These are phyloP conservation scores for Apophysomyces variabilis DNA, from an alignment of 371 early-diverging fungal species.

Conservation along the genomic window DNA sequence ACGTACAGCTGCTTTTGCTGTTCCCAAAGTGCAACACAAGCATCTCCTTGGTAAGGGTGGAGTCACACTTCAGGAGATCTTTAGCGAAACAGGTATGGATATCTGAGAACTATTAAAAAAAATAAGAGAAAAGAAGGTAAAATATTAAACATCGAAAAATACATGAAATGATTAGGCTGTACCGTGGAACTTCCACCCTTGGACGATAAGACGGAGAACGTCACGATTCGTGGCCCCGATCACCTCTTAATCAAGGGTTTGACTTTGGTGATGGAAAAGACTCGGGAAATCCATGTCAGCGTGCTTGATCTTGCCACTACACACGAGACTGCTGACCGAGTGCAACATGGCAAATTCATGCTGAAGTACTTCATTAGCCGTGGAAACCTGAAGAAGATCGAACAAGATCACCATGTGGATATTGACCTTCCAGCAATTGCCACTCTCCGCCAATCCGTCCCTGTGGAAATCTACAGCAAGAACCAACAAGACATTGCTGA, in stretches of 20 bases:
- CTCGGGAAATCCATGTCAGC: conserved; percentile 63
- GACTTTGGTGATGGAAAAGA: conserved; percentile 79
- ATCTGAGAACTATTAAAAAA: not conserved
- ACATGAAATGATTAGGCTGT: conserved; percentile 13
- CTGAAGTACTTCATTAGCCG: conserved; percentile 66
- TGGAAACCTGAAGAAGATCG: conserved; percentile 66
- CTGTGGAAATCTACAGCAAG: conserved; percentile 71
- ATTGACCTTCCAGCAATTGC: conserved; percentile 53
- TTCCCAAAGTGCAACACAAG: conserved; percentile 91
- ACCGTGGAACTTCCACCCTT: conserved; percentile 54
- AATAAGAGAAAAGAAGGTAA: not conserved
- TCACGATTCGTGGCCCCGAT: conserved; percentile 85
- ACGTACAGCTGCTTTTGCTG: conserved; percentile 64
- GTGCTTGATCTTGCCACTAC: conserved; percentile 55
- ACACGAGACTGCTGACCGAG: conserved; percentile 55
- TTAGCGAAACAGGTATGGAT: conserved; percentile 66
- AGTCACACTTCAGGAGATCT: conserved; percentile 75
- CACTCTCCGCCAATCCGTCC: conserved; percentile 33
- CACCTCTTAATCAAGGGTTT: conserved; percentile 69
- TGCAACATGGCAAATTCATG: conserved; percentile 62
- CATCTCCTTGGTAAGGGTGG: conserved; percentile 89
- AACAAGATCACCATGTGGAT: conserved; percentile 64
- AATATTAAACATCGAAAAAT: not conserved
- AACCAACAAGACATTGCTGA: conserved; percentile 54
- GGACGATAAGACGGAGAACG: conserved; percentile 71